Evolutionary conservation across 495 filamentous ascomycete genomes (phyloP), one percentile per base, ranked within the genome.

Genomic region (Bacidia gigantensis): DNA sequence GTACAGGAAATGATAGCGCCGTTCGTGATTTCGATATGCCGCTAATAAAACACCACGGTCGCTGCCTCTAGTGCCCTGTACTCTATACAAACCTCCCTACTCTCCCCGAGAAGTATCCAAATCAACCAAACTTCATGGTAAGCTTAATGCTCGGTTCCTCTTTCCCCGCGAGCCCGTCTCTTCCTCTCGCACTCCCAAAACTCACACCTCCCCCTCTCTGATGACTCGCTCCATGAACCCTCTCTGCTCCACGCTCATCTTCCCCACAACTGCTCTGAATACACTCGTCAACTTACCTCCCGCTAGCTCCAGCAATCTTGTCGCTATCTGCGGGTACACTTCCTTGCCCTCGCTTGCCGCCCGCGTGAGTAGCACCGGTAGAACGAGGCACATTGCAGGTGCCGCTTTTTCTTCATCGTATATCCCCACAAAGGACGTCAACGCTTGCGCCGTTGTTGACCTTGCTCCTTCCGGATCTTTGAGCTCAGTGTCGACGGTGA

Each of bases 151-250:
- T 94, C 12, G 92, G 93, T 66, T 81, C 74, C 43, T 60, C 56
- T 62, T 69, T 25, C 55, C 64, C 50, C 56, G 53, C 32, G 60
- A 56, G 60, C 58, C 32, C 64, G 45, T 55, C 51, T 26, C 62
- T 56, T 56, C 59, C 41, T 46, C 29, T 67, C 61, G 50, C 69
- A 62, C 49, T 59, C 3, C 61, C 62, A 26, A 62, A 50, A 14
- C 60, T 61, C 49, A 70, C 53, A n/a, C 58, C 65, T 11, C 69
- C 70, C 1, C 74, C 82, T 75, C 77, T 39, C 79, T 73, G 22
- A 97, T 78, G 7, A 95, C 82, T 56, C 83, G 82, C 68, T 97
- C 90, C 70, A 96, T 73, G 44, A 89, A 83, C 3, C 68, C 67
- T 61, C 79, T 84, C 66, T 92, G 84, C 9, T 72, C 81, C 25